A percentile compares a stretch with the other conserved stretches of the same genome.
These are phyloP conservation scores for Austroboletus eburneus DNA, from an alignment of 768 basidiomycete species.

Conservation along the genomic window DNA sequence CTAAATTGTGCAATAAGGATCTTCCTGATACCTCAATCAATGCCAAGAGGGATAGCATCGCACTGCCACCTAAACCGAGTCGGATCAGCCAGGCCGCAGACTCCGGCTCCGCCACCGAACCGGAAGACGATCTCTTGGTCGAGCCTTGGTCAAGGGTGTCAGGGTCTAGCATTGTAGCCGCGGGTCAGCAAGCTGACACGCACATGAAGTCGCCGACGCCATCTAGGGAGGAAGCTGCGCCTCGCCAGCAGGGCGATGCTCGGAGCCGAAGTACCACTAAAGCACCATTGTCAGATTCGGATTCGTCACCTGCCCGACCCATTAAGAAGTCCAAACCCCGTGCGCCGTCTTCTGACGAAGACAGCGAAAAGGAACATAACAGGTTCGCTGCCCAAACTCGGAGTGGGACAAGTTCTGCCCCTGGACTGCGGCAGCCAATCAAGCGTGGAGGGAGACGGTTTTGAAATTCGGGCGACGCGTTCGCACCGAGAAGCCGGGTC, in stretches of 20 bases:
- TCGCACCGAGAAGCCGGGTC: background rate
- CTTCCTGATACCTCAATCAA: background rate
- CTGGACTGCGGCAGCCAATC: constrained; percentile 67
- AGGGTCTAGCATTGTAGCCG: background rate
- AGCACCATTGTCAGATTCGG: constrained; percentile 37
- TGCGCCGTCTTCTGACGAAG: constrained; percentile 45
- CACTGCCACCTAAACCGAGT: constrained; percentile 5
- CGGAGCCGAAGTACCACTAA: constrained; percentile 23
- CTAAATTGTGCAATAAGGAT: constrained; percentile 17
- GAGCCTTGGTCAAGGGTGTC: constrained; percentile 1
- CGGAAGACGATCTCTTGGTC: constrained; percentile 19
- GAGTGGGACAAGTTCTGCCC: constrained; percentile 35
- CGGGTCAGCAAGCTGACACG: constrained; percentile 12
- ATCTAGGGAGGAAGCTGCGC: constrained; percentile 9
- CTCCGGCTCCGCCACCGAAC: constrained; percentile 28
- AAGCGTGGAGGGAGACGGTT: constrained; percentile 72
- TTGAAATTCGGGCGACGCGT: constrained; percentile 37
- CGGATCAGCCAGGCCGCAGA: constrained; percentile 11
- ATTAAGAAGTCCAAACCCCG: constrained; percentile 47
- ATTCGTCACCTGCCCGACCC: constrained; percentile 46
- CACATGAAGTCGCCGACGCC: constrained; percentile 21
- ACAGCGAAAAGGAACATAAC: constrained; percentile 55
- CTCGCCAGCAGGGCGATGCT: constrained; percentile 11
- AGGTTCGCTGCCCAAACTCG: constrained; percentile 39
- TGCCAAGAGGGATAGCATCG: constrained; percentile 4